Evolutionary conservation across 495 filamentous ascomycete genomes (phyloP).

Genomic region (Daldinia childiae): DNA sequence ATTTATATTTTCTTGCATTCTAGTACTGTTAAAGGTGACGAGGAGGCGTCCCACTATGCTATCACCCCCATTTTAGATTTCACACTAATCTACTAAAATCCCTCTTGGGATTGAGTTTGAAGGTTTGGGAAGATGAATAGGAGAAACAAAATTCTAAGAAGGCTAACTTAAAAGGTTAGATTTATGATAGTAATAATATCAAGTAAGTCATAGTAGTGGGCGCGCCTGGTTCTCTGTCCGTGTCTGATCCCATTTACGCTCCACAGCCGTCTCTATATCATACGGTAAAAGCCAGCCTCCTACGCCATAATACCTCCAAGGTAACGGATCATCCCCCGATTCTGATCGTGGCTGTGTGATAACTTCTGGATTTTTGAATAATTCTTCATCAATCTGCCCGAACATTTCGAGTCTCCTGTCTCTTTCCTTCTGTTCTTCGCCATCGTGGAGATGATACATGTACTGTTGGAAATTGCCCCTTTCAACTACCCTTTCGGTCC

Average conservation of each 20-base stretch:
- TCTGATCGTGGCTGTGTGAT: conserved; percentile 55
- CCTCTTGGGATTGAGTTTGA: not conserved
- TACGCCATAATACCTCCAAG: conserved; percentile 65
- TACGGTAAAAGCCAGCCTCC: conserved; percentile 65
- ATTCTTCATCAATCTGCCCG: conserved; percentile 40
- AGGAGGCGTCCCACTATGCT: not conserved
- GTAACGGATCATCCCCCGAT: conserved; percentile 46
- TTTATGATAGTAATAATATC: not conserved
- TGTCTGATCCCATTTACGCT: conserved; percentile 49
- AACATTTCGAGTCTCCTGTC: conserved; percentile 59
- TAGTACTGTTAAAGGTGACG: not conserved
- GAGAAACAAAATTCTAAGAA: not conserved
- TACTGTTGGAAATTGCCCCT: conserved; percentile 63
- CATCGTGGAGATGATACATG: conserved; percentile 68
- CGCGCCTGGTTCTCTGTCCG: conserved; percentile 1
- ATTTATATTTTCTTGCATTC: not conserved
- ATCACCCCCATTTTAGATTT: not conserved
- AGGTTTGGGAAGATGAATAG: not conserved
- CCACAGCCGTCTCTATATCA: conserved; percentile 62
- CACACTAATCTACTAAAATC: not conserved
- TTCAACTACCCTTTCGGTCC: conserved; percentile 65
- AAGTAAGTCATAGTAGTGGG: conserved; percentile 14
- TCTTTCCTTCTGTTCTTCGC: conserved; percentile 61
- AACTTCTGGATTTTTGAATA: conserved; percentile 43
- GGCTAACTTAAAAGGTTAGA: not conserved